Conservation (phyloP, 2,329 filamentous ascomycete species). For the Cladophialophora yegresii region DNA sequence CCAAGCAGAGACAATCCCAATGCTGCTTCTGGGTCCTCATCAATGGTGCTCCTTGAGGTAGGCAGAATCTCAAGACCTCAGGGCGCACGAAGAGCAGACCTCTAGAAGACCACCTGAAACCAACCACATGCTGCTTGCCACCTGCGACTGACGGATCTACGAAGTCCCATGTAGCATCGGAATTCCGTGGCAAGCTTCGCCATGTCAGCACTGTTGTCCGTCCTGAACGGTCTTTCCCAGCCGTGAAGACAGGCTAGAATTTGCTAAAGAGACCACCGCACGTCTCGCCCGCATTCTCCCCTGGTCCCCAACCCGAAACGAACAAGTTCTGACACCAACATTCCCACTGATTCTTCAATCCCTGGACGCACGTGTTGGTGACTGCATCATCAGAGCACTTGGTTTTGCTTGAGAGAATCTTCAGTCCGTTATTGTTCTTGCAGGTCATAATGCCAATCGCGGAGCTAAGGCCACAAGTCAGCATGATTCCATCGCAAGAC, state of each 20-base stretch:
- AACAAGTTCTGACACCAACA: background rate
- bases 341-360: background rate
- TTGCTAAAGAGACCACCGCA: background rate
- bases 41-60: background rate
- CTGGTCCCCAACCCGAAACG: background rate
- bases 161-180: background rate
- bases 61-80: background rate
- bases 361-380: background rate
- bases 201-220: background rate
- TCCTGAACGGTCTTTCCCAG: background rate
- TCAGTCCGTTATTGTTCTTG: background rate
- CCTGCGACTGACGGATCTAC: too few species aligned
- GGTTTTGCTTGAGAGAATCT: background rate
- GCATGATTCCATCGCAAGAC: background rate
- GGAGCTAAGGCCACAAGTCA: background rate
- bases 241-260: background rate
- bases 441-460: background rate
- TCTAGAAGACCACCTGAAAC: background rate
- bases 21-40: background rate
- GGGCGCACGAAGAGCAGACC: background rate
- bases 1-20: background rate
- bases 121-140: background rate
- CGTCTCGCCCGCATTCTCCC: conserved; percentile 13
- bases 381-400: background rate
- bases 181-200: background rate